phyloP scores from a whole-genome alignment of 2,329 filamentous ascomycete species.

The Graphilbum sp. region DNA sequence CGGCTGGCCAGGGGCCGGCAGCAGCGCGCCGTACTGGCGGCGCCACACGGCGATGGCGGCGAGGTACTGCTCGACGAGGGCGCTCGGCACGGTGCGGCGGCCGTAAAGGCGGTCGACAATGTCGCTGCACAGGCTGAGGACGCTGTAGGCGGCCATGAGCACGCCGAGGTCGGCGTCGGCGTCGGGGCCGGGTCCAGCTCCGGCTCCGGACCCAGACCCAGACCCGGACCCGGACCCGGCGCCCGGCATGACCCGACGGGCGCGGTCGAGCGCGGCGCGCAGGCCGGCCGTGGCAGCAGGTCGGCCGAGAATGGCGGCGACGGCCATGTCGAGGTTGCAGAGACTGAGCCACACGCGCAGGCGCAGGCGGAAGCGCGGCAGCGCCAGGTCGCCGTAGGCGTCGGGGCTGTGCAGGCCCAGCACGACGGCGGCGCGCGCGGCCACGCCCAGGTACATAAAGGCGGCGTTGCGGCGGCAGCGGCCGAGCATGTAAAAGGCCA shows the following conservation, averaged over 20 bases:
- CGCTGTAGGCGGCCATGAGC: conserved; percentile 23
- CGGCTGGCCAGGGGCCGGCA: neutral
- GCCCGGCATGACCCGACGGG: neutral
- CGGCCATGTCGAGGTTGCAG: conserved; percentile 27
- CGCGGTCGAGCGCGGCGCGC: conserved; percentile 12
- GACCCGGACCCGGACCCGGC: neutral
- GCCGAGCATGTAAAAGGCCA: conserved; percentile 44
- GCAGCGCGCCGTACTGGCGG: neutral
- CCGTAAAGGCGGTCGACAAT: conserved; percentile 24
- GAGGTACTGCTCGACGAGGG: conserved; percentile 5
- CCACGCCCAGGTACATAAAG: conserved; percentile 46
- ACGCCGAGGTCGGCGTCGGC: conserved; percentile 11
- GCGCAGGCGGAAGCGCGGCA: conserved; percentile 8
- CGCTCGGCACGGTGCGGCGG: neutral
- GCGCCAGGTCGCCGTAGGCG: conserved; percentile 2
- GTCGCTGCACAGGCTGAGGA: conserved; percentile 26
- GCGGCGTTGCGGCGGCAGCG: conserved; percentile 41
- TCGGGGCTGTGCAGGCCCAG: conserved; percentile 32
- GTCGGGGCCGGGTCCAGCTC: too few relatives aligned
- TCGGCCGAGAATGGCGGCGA: conserved; percentile 30
- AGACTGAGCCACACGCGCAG: conserved; percentile 28
- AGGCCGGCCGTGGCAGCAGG: conserved; percentile 19
- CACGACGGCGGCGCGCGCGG: conserved; percentile 36
- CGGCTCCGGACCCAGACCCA: too few relatives aligned
- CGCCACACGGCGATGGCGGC: conserved; percentile 3